A percentile compares a stretch with the other conserved stretches of the same genome.
Conservation (phyloP, 106 monocot species). For the Narthecium ossifragum region DNA sequence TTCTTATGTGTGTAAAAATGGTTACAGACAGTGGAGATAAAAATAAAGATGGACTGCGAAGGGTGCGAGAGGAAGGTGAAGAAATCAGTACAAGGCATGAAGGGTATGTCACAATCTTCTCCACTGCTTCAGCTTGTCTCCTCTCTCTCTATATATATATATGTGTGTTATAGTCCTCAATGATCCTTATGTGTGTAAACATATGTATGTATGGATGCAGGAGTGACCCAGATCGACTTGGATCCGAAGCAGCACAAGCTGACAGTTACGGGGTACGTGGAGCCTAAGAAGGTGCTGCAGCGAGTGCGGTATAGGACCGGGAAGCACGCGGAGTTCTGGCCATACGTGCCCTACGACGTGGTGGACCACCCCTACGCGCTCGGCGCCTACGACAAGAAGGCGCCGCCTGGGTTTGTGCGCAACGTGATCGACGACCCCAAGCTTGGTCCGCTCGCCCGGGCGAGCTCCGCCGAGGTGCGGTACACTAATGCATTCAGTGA, state of each 20-base stretch:
- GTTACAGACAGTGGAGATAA: constrained; percentile 11
- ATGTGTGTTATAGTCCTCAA: not conserved
- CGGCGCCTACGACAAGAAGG: constrained; percentile 15
- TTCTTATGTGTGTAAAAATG: not conserved
- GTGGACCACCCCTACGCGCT: constrained; percentile 7
- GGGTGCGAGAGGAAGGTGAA: constrained; percentile 11
- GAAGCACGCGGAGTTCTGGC: constrained; percentile 9
- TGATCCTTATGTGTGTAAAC: too few species aligned
- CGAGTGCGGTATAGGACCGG: constrained; percentile 5
- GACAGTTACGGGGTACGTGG: constrained; percentile 11
- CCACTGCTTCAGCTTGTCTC: not conserved
- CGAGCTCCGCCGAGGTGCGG: constrained; percentile 1
- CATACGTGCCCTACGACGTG: constrained; percentile 6
- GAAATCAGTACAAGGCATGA: constrained; percentile 4
- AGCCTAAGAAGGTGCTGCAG: constrained; percentile 8
- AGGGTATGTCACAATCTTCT: not conserved
- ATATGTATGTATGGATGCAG: not conserved
- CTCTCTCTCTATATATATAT: not conserved
- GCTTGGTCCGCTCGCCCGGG: not conserved
- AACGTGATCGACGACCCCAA: constrained; percentile 4
- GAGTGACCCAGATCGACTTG: constrained; percentile 4
- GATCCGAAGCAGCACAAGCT: constrained; percentile 9
- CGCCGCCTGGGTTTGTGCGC: constrained; percentile 13
- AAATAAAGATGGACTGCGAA: constrained; percentile 11
- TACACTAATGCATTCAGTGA: constrained; percentile 9